phyloP scores from a whole-genome alignment of 208 protist genomes.

The Acanthamoeba royreba region DNA sequence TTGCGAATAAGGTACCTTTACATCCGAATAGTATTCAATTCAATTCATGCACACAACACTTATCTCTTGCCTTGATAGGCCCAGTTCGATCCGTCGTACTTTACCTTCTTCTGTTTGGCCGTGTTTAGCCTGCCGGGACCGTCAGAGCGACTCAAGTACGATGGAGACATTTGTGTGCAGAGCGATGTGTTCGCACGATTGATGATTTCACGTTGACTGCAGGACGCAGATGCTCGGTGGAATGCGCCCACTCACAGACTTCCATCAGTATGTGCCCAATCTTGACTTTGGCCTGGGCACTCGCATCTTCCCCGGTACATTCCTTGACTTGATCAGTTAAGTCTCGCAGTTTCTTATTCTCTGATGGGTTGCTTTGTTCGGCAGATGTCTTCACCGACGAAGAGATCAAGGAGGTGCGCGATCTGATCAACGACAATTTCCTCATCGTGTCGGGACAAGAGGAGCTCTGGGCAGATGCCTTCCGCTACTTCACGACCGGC shows the following conservation, averaged over 20 bases:
- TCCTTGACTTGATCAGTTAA: too few species aligned
- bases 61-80: not conserved
- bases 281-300: conserved; percentile 18
- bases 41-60: not conserved
- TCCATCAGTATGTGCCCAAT: not conserved
- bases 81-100: not conserved
- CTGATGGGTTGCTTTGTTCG: not conserved
- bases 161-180: not conserved
- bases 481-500: not conserved
- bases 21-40: not conserved
- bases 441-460: conserved; percentile 18
- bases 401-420: not conserved
- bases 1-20: not conserved
- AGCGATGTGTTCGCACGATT: too few species aligned
- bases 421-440: not conserved
- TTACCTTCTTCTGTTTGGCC: conserved; percentile 11
- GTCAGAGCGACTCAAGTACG: not conserved
- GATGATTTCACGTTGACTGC: not conserved
- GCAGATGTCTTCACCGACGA: not conserved
- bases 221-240: not conserved
- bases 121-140: not conserved
- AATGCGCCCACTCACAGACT: not conserved
- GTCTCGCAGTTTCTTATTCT: not conserved
- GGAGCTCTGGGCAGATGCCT: not conserved
- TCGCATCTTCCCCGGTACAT: not conserved